Percentiles rank a stretch among this genome's conserved stretches.
Conservation (phyloP, 768 basidiomycete genomes). For the Auriscalpium microsporum region DNA sequence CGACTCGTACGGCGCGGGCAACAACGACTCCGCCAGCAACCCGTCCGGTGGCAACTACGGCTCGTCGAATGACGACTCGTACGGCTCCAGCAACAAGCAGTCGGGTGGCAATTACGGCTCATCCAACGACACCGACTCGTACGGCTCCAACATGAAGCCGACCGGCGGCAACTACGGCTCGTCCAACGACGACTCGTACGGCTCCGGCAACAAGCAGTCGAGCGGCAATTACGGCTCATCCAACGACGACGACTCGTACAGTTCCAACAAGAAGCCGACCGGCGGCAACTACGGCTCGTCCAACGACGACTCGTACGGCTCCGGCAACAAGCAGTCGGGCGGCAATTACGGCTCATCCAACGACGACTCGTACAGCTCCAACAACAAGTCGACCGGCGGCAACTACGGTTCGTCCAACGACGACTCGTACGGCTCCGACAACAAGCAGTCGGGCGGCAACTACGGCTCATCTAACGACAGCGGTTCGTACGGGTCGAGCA, state of each 20-base stretch:
- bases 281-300: conserved; percentile 19
- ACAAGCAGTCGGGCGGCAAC: conserved; percentile 1
- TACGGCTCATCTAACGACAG: conserved; percentile 6
- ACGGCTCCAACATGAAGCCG: conserved; percentile 19
- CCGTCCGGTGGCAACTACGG: conserved; percentile 7
- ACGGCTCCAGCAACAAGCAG: not conserved
- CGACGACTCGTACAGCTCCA: conserved; percentile 3
- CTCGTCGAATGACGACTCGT: conserved; percentile 3
- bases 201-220: not conserved
- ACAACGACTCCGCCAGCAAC: not conserved
- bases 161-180: conserved; percentile 19
- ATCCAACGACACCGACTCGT: conserved; percentile 2
- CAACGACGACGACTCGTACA: conserved; percentile 12
- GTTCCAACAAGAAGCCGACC: conserved; percentile 17
- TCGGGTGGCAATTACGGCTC: conserved; percentile 8
- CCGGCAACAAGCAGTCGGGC: not conserved
- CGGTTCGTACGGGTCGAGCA: conserved; percentile 1
- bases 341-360: conserved; percentile 5
- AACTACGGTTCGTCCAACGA: conserved; percentile 2
- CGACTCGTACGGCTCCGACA: not conserved
- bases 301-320: conserved; percentile 1
- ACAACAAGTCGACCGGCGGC: conserved; percentile 4
- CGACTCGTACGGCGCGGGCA: conserved; percentile 1
- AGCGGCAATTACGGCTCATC: conserved; percentile 9
- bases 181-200: conserved; percentile 12